A percentile compares a stretch with the other conserved stretches of the same genome.
phyloP scores from a whole-genome alignment of 192 early-diverging fungal species.

The Cetraspora pellucida region DNA sequence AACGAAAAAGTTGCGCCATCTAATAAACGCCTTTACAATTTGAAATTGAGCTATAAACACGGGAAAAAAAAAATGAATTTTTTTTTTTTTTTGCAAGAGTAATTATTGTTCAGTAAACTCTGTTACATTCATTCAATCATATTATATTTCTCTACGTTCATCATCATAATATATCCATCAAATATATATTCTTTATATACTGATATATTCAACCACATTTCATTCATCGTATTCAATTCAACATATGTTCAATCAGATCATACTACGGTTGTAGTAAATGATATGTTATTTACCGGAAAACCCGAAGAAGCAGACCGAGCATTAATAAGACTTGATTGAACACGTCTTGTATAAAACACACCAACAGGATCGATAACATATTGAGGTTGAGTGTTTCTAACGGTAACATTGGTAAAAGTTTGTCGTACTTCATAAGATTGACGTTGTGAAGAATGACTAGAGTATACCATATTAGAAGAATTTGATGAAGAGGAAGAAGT shows the following conservation, averaged over 20 bases:
- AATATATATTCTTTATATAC: no score
- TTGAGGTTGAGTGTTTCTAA: background rate
- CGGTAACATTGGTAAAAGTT: background rate
- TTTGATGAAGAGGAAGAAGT: no score
- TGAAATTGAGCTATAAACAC: background rate
- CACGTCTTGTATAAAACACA: background rate
- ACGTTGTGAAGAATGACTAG: slow-evolving; percentile 17
- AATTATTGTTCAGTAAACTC: no score
- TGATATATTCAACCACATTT: no score
- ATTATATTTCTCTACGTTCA: no score
- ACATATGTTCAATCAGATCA: background rate
- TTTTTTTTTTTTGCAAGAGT: no score
- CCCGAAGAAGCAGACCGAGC: background rate
- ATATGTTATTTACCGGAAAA: slow-evolving; percentile 7
- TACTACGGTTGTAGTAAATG: slow-evolving; percentile 16
- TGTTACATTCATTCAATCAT: no score
- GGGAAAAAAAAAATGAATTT: background rate
- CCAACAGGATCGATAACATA: background rate
- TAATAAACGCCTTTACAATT: slow-evolving; percentile 25
- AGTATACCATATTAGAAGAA: background rate
- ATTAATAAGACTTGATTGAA: slow-evolving; percentile 10
- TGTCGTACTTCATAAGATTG: background rate
- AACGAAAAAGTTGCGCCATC: slow-evolving; percentile 3
- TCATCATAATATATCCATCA: no score
- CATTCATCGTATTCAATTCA: no score